These are phyloP conservation scores for Dalbergia cochinchinensis DNA, from an alignment of 306 rosid species.

Conservation along the genomic window DNA sequence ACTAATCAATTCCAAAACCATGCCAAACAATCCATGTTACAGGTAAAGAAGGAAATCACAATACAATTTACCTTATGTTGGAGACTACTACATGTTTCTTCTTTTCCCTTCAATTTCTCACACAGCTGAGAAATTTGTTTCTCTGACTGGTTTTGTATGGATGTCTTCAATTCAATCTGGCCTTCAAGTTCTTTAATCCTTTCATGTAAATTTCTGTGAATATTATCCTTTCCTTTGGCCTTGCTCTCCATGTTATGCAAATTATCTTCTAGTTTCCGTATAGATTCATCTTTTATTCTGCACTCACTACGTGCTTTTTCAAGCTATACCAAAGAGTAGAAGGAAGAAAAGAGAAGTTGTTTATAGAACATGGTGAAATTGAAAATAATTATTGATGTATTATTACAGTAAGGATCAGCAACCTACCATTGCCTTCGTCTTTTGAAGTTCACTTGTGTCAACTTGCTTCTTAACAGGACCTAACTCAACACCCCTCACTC, in stretches of 20 bases:
- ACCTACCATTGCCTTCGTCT: constrained; percentile 74
- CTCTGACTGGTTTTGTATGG: constrained; percentile 73
- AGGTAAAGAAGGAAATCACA: constrained; percentile 4
- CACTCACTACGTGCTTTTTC: constrained; percentile 79
- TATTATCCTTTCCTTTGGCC: constrained; percentile 78
- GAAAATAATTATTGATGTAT: background rate
- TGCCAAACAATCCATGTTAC: constrained; percentile 12
- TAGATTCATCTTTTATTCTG: constrained; percentile 75
- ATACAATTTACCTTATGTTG: constrained; percentile 73
- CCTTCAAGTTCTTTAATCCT: constrained; percentile 87
- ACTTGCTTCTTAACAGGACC: constrained; percentile 89
- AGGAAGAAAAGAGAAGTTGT: constrained; percentile 16
- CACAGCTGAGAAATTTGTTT: constrained; percentile 75
- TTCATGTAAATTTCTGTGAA: constrained; percentile 67
- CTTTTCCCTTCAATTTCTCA: constrained; percentile 71
- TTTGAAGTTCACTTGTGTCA: constrained; percentile 81
- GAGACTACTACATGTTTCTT: constrained; percentile 71
- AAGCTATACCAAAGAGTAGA: constrained; percentile 59
- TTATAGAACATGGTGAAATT: constrained; percentile 12
- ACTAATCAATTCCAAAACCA: constrained; percentile 28
- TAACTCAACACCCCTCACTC: constrained; percentile 88
- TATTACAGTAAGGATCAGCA: constrained; percentile 20
- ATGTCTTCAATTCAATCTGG: constrained; percentile 69
- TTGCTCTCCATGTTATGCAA: constrained; percentile 77
- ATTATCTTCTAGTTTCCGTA: constrained; percentile 79